Conservation (phyloP, 192 early-diverging fungal species). For the Entomortierella lignicola region DNA sequence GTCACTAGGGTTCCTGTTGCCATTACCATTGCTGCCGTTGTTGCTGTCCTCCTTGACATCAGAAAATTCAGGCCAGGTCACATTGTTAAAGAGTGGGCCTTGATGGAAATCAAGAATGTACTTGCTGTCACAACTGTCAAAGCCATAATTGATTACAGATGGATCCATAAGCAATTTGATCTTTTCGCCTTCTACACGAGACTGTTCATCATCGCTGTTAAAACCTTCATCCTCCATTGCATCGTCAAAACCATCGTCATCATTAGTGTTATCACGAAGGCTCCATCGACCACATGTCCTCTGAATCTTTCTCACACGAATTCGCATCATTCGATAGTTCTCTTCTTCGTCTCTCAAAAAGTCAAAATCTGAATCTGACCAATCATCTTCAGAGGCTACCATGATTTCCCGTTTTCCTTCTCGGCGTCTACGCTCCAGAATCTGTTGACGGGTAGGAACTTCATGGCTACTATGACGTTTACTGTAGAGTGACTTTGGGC, state of each 20-base stretch:
- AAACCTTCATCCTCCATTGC: neutral
- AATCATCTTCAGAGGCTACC: slow-evolving; percentile 35
- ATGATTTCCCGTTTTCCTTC: slow-evolving; percentile 28
- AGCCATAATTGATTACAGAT: slow-evolving; percentile 47
- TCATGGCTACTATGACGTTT: slow-evolving; percentile 3
- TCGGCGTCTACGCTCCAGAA: slow-evolving; percentile 14
- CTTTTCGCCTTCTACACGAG: slow-evolving; percentile 14
- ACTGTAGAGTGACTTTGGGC: neutral
- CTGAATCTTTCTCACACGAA: slow-evolving; percentile 13
- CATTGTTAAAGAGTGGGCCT: slow-evolving; percentile 49
- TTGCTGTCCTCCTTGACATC: slow-evolving; percentile 19
- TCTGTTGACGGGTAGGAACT: neutral
- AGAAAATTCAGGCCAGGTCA: slow-evolving; percentile 48
- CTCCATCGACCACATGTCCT: slow-evolving; percentile 4
- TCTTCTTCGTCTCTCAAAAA: slow-evolving; percentile 42
- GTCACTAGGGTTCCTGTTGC: neutral
- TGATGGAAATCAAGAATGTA: slow-evolving; percentile 51
- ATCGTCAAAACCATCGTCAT: slow-evolving; percentile 7
- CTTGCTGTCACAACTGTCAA: slow-evolving; percentile 43
- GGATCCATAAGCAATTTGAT: slow-evolving; percentile 43
- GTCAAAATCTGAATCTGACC: slow-evolving; percentile 45
- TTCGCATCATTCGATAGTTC: slow-evolving; percentile 39
- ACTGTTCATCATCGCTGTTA: neutral
- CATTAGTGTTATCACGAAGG: neutral
- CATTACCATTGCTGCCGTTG: neutral